Evolutionary conservation across 2,329 filamentous ascomycete species (phyloP), one percentile per base, ranked within the genome.

Genomic region (Sordariomycetes sp.): DNA sequence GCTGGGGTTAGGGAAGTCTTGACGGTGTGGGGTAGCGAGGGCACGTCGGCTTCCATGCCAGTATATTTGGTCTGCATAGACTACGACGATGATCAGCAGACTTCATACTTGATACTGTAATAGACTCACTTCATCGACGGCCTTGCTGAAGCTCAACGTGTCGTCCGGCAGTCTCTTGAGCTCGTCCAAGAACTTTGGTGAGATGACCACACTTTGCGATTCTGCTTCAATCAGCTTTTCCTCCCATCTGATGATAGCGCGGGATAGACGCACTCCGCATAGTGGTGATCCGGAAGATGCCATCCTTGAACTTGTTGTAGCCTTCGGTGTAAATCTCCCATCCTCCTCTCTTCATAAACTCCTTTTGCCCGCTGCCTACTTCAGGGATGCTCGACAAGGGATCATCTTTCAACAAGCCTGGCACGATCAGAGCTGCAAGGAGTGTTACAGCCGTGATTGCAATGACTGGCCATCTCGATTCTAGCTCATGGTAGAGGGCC

Each of bases 51-150:
- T 0, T 45, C 31, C 14, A 59, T 34, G 21, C 45, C 43, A n/a
- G 54, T 59, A 42, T 61, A 58, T 37, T 57, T 53, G 7, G 46
- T 26, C 15, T 55, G 47, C 46, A 59, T 46, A 2, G 34, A 36
- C 48, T 58, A n/a, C n/a, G n/a, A n/a, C n/a, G n/a, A n/a, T n/a
- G n/a, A n/a, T n/a, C n/a, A n/a, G n/a, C n/a, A n/a, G n/a, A n/a
- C n/a, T n/a, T n/a, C n/a, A n/a, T n/a, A n/a, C n/a, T n/a, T n/a
- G n/a, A n/a, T n/a, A n/a, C n/a, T n/a, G 19, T 14, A n/a, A 17
- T 27, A n/a, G 16, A 26, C 33, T 14, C 19, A 42, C 40, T 29
- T 42, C 40, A 8, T 35, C 32, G 17, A 42, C 17, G 3, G 40
- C 30, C 14, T 15, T 30, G 3, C 16, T 23, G 24, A 40, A 35